phyloP scores from a whole-genome alignment of 139 green algal genomes.

The Chlorella sorokiniana region DNA sequence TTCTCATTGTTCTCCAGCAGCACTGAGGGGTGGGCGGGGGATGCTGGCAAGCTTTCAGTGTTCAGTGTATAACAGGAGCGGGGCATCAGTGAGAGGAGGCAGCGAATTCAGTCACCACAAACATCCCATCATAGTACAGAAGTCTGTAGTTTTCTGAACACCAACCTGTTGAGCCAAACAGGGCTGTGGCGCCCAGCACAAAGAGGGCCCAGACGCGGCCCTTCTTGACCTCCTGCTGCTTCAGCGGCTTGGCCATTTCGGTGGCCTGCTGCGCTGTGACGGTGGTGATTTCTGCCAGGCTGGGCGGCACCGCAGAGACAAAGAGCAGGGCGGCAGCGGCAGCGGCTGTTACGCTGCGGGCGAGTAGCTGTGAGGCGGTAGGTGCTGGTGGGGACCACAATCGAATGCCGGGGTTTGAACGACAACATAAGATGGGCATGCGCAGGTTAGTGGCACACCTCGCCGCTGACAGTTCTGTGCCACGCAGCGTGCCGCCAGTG shows the following conservation, averaged over 20 bases:
- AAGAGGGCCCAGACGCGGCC: slow-evolving; percentile 69
- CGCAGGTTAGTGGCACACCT: too few relatives aligned
- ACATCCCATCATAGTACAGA: not conserved
- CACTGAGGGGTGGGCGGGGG: slow-evolving; percentile 25
- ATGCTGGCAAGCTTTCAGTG: too few relatives aligned
- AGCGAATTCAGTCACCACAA: not conserved
- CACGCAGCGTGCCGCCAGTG: too few relatives aligned
- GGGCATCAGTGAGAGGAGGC: not conserved
- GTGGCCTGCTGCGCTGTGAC: slow-evolving; percentile 53
- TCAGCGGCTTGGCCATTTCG: slow-evolving; percentile 61
- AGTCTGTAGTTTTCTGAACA: not conserved
- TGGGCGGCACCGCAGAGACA: not conserved
- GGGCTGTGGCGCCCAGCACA: slow-evolving; percentile 58
- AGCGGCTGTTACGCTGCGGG: not conserved
- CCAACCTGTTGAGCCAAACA: slow-evolving; percentile 66
- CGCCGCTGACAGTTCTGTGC: too few relatives aligned
- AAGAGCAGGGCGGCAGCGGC: slow-evolving; percentile 12
- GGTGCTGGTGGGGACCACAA: not conserved
- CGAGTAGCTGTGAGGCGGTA: not conserved
- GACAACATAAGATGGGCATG: too few relatives aligned
- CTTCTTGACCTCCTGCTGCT: slow-evolving; percentile 74
- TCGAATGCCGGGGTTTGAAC: too few relatives aligned
- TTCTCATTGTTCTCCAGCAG: slow-evolving; percentile 72
- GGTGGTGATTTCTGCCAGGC: slow-evolving; percentile 51
- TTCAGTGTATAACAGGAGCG: too few relatives aligned